Base-by-base conservation (phyloP, 192 early-diverging fungal genomes). In the Spinellus fusiger region DNA sequence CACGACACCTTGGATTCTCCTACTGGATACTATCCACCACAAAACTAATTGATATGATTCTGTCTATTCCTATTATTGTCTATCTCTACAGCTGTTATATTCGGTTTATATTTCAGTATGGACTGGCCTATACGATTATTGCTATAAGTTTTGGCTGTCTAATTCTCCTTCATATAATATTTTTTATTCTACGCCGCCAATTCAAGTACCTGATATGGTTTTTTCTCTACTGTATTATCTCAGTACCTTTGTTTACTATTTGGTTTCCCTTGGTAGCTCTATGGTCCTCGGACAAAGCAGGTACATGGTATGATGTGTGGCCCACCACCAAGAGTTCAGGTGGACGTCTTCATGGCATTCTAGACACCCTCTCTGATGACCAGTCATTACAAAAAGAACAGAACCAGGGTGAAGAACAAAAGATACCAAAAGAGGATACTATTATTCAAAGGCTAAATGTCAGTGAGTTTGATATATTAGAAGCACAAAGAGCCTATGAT, bases 261-360 rank as follows among this genome's bases (percentile, higher is more conserved):
- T 69, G 63, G 63, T 74, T 74, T 28, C 72, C 72, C 18, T 8
- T 74, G 15, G 50, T 64, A 12, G 66, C 72, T 3, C 13, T 62
- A 7, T 69, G 66, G 66, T 58, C 23, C 4, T 49, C 56, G 9
- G 59, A 74, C 48, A 33, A 61, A 38, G 56, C 62, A 0, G 55
- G 65, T 28, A 47, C 48, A 31, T 74, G 72, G 72, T 74, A 74
- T 25, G 72, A 74, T 48, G 56, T 74, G 8, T 74, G 72, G 72
- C 62, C 62, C 26, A 74, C 66, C 0, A 20, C 28, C 13, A 27
- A 48, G 20, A 67, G 66, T 5, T 27, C 32, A 23, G 22, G 34
- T 44, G 61, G 37, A 12, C 62, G 72, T 22, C 22, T 69, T 10
- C 72, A 74, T 40, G 72, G 72, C 15, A 52, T 61, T 2, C 38